phyloP scores from a whole-genome alignment of 257 asterid species.

The Solanum boliviense region DNA sequence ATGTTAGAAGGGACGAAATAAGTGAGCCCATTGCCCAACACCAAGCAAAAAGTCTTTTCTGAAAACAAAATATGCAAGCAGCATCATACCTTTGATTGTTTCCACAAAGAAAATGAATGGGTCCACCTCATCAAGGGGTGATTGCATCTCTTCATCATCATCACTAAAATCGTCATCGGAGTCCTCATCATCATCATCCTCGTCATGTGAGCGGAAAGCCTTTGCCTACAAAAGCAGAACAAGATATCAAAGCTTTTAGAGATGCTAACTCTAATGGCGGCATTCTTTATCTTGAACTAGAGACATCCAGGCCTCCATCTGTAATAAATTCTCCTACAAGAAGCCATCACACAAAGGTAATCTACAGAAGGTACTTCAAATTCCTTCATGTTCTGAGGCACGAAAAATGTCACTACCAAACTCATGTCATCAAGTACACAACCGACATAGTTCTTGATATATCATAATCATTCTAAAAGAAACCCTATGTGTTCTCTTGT shows the following conservation, averaged over 20 bases:
- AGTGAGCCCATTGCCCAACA: not conserved
- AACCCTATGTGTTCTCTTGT: not conserved
- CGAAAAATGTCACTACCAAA: not conserved
- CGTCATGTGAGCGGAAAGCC: constrained; percentile 62
- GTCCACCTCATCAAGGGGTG: constrained; percentile 93
- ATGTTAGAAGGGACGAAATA: not conserved
- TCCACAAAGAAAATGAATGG: constrained; percentile 93
- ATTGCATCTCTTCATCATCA: constrained; percentile 94
- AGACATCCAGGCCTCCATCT: not conserved
- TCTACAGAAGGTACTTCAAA: not conserved
- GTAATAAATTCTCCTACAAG: not conserved
- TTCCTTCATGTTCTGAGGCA: not conserved
- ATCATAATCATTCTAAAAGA: not conserved
- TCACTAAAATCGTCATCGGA: constrained; percentile 84
- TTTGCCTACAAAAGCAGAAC: constrained; percentile 47
- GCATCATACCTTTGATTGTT: constrained; percentile 50
- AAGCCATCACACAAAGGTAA: not conserved
- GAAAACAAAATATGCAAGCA: not conserved
- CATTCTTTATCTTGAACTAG: not conserved
- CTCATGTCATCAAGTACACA: not conserved
- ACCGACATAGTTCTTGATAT: not conserved
- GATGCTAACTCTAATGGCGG: not conserved
- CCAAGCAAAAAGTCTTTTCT: not conserved
- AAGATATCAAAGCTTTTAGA: constrained; percentile 1
- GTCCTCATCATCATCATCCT: constrained; percentile 62